Percentiles rank a stretch among this genome's conserved stretches.
Conservation (phyloP, 164 flowering plant genomes). For the Taxillus chinensis region DNA sequence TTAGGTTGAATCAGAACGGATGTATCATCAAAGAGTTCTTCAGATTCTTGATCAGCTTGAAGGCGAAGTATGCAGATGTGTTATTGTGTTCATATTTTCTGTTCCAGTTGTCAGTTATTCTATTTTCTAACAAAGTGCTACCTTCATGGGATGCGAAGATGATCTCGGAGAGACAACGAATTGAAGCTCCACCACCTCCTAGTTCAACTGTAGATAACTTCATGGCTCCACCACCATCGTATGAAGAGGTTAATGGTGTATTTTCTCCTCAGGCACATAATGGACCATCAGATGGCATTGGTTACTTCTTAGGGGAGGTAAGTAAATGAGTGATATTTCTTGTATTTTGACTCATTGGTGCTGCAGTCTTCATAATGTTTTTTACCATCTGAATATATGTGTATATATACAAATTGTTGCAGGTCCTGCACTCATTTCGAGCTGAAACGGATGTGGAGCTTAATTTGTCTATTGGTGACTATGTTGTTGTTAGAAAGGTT, state of each 20-base stretch:
- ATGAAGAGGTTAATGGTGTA: slow-evolving; percentile 58
- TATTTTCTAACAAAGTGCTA: neutral
- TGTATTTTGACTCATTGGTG: neutral
- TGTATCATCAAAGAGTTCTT: slow-evolving; percentile 66
- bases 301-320: slow-evolving; percentile 88
- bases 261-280: slow-evolving; percentile 41
- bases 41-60: slow-evolving; percentile 90
- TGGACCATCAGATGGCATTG: slow-evolving; percentile 45
- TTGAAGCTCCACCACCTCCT: slow-evolving; percentile 78
- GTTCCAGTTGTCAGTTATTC: neutral
- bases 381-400: neutral
- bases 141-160: slow-evolving; percentile 33
- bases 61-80: slow-evolving; percentile 41
- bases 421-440: slow-evolving; percentile 71
- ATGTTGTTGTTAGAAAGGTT: slow-evolving; percentile 90
- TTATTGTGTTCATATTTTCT: neutral
- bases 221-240: slow-evolving; percentile 70
- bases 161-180: slow-evolving; percentile 61
- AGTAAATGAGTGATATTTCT: neutral
- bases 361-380: neutral
- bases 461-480: slow-evolving; percentile 70
- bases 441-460: slow-evolving; percentile 83
- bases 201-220: slow-evolving; percentile 25
- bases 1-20: slow-evolving; percentile 85
- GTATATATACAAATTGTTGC: slow-evolving; percentile 1